These are phyloP conservation scores for Arxiozyma slooffiae DNA, from an alignment of 1,139 yeast species.

Conservation along the genomic window DNA sequence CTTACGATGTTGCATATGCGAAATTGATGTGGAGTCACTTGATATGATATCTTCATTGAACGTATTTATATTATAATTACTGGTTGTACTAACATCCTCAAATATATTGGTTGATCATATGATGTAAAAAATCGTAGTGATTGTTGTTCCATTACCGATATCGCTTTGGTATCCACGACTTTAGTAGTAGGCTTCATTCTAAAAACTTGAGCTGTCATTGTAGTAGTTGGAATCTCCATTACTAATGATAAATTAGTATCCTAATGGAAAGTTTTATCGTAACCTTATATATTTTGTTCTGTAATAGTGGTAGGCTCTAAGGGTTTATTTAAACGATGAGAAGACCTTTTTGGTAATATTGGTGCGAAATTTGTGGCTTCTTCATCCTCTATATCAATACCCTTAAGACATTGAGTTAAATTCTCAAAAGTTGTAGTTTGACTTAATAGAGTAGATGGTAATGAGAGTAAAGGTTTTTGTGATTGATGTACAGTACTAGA, in stretches of 20 bases:
- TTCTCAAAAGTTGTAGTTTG: conserved; percentile 25
- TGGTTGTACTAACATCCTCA: conserved; percentile 24
- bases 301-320: background rate
- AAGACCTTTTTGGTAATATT: background rate
- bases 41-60: conserved; percentile 1
- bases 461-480: conserved; percentile 14
- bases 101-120: conserved; percentile 17
- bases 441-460: conserved; percentile 21
- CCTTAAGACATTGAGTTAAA: conserved; percentile 16
- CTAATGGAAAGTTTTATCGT: conserved; percentile 5
- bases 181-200: conserved; percentile 7
- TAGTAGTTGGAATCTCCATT: conserved; percentile 23
- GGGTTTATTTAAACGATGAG: background rate
- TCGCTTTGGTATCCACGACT: background rate
- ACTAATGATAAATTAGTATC: conserved; percentile 25
- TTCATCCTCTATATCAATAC: conserved; percentile 5
- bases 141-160: background rate
- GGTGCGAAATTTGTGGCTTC: background rate
- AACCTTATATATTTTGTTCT: background rate
- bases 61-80: conserved; percentile 12
- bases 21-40: conserved; percentile 10
- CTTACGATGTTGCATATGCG: conserved; percentile 19
- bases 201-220: conserved; percentile 25
- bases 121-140: background rate
- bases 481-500: conserved; percentile 23